Conservation (phyloP, 2,329 filamentous ascomycete genomes). For the Colletotrichum tofieldiae region DNA sequence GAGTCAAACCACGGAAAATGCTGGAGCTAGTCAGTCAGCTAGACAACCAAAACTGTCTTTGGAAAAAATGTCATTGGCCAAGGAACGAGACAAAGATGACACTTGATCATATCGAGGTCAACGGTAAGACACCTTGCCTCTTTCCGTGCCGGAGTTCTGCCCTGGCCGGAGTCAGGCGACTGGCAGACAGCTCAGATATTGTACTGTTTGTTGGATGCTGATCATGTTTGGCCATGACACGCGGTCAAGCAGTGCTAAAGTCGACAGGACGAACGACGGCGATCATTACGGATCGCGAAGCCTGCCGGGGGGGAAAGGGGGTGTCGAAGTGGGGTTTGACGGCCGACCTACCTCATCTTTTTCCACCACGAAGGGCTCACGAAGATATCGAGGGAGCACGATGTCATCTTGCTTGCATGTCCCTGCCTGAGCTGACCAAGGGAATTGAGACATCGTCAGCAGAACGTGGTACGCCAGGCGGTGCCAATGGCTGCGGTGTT, state of each 20-base stretch:
- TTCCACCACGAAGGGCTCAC: background rate
- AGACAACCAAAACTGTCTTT: constrained; percentile 19
- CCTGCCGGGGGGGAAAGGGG: constrained; percentile 7
- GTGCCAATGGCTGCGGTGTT: background rate
- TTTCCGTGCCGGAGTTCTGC: constrained; percentile 29
- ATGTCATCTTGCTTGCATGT: background rate
- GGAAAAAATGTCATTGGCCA: constrained; percentile 14
- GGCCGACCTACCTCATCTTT: constrained; percentile 6
- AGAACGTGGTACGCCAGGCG: constrained; percentile 22
- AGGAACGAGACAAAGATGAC: constrained; percentile 16
- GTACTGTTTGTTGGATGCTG: constrained; percentile 14
- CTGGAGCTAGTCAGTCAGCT: constrained; percentile 1
- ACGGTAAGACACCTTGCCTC: constrained; percentile 22
- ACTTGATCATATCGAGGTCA: constrained; percentile 25
- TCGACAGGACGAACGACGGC: constrained; percentile 2
- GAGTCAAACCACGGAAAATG: background rate
- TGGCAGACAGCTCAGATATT: constrained; percentile 1
- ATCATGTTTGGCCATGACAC: constrained; percentile 31
- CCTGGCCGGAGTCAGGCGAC: background rate
- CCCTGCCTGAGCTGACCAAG: constrained; percentile 6
- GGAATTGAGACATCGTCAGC: constrained; percentile 31
- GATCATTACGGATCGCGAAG: constrained; percentile 9
- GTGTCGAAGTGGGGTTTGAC: constrained; percentile 24
- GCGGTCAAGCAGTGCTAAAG: background rate
- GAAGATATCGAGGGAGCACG: constrained; percentile 20